Conservation (phyloP, 1,284 basidiomycete genomes). For the Porogramme epimiltina region DNA sequence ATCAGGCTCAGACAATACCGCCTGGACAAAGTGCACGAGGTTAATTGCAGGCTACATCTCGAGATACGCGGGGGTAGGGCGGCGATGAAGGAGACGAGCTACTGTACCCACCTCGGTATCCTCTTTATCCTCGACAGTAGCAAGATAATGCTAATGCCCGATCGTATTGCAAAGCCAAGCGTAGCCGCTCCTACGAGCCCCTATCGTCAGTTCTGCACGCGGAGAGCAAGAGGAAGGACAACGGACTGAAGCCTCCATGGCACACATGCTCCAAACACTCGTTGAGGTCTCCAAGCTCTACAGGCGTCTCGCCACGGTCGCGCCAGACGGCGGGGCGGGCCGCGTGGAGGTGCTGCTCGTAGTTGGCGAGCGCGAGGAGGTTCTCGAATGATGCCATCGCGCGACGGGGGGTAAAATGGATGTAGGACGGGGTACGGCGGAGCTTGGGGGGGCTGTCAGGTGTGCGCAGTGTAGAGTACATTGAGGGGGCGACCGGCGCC, state of each 20-base stretch:
- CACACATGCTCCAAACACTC: slow-evolving; percentile 77
- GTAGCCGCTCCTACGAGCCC: slow-evolving; percentile 82
- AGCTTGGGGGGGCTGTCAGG: slow-evolving; percentile 21
- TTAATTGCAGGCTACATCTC: not conserved
- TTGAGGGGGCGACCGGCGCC: not conserved
- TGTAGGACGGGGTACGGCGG: slow-evolving; percentile 34
- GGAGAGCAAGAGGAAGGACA: not conserved
- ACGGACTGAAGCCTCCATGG: slow-evolving; percentile 77
- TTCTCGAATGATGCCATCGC: slow-evolving; percentile 79
- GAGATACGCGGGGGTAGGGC: no score
- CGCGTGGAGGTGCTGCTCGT: slow-evolving; percentile 69
- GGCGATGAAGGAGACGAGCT: no score
- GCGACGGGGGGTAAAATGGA: slow-evolving; percentile 51
- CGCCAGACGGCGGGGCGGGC: slow-evolving; percentile 85
- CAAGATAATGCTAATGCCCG: slow-evolving; percentile 79
- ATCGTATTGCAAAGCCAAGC: slow-evolving; percentile 78
- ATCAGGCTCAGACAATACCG: slow-evolving; percentile 55
- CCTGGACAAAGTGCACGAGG: slow-evolving; percentile 4
- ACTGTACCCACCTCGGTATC: slow-evolving; percentile 56
- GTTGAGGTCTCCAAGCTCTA: slow-evolving; percentile 67
- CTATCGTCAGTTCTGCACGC: no score
- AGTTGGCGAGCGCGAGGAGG: slow-evolving; percentile 76
- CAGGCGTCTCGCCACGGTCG: slow-evolving; percentile 74
- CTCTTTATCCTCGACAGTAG: slow-evolving; percentile 69
- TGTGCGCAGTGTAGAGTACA: slow-evolving; percentile 20